Evolutionary conservation across 768 basidiomycete genomes (phyloP).

Genomic region (Leccinum barrowsii): DNA sequence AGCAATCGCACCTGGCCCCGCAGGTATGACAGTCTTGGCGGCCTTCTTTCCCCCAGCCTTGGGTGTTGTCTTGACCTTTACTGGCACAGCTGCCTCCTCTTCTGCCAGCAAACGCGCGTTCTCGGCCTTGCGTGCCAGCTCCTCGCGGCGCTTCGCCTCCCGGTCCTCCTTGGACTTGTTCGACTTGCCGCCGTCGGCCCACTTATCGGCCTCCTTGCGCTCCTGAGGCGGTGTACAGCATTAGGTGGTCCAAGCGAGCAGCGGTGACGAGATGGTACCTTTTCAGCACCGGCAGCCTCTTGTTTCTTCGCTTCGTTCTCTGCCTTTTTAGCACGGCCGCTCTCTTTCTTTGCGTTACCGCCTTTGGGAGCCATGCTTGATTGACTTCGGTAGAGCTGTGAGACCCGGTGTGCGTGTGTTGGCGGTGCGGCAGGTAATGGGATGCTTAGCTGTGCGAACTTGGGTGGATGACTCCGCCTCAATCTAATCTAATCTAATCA

Average conservation of each 20-base stretch:
- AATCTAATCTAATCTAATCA: slow-evolving; percentile 20
- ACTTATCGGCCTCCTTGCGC: slow-evolving; percentile 62
- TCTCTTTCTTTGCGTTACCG: slow-evolving; percentile 89
- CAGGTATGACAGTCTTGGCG: slow-evolving; percentile 52
- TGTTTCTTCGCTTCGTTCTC: slow-evolving; percentile 86
- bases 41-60: slow-evolving; percentile 62
- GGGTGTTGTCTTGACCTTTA: slow-evolving; percentile 60
- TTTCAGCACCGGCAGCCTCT: slow-evolving; percentile 54
- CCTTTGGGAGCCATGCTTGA: slow-evolving; percentile 78
- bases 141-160: slow-evolving; percentile 77
- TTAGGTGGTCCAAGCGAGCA: slow-evolving; percentile 1
- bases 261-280: slow-evolving; percentile 37
- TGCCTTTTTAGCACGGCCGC: slow-evolving; percentile 86
- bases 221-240: slow-evolving; percentile 44
- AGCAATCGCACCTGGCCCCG: slow-evolving; percentile 82
- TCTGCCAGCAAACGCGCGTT: slow-evolving; percentile 82
- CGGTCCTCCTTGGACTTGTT: slow-evolving; percentile 69
- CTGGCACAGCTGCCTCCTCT: slow-evolving; percentile 64
- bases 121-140: slow-evolving; percentile 84
- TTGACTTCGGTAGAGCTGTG: slow-evolving; percentile 7
- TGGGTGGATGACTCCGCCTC: slow-evolving; percentile 11
- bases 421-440: neutral
- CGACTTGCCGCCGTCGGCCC: slow-evolving; percentile 65
- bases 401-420: neutral
- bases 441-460: slow-evolving; percentile 9